Evolutionary conservation across 139 green algal genomes (phyloP), one percentile per base, ranked within the genome.

Genomic region (Deuterostichococcus epilithicus): DNA sequence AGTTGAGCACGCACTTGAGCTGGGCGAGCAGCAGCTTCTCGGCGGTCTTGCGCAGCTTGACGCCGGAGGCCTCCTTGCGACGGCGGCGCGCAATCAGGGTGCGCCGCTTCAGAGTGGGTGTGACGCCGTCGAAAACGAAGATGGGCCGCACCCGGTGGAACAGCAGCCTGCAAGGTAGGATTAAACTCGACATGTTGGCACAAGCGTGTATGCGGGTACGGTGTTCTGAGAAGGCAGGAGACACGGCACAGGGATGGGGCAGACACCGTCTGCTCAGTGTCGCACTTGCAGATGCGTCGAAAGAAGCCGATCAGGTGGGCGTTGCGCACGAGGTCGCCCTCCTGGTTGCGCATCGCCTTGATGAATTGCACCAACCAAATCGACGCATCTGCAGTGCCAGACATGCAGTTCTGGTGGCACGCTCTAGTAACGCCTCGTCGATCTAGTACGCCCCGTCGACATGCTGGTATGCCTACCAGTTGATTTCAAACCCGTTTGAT

Each of bases 321-420:
- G 70, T 98, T 97, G 5, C 76, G 85, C 28, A 99, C 76, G 82
- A 97, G 87, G 39, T 99, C 95, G 0, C 96, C 96, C 22, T 83
- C 78, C 25, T 95, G 89, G 73, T 98, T 90, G 0, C 95, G 86
- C 94, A 99, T 99, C 0, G 95, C 93, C 66, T 95, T 93, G 44
- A 99, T 90, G 81, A 99, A 98, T 85, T 98, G 94, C 59, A 92
- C 88, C 6, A 99, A 77, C 96, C 96, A 99, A 26, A 98, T 97
- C 63, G 93, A 98, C 0, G 94, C 93, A 87, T 98, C 94, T 97
- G 89, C 75, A 66, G 32, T 23, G 20, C n/a, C 42, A 68, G 35
- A 76, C 5, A 45, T 76, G 65, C 5, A 52, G n/a, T n/a, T n/a
- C n/a, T n/a, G n/a, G n/a, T n/a, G n/a, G n/a, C n/a, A n/a, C n/a